Evolutionary conservation across 139 green algal species (phyloP).

Genomic region (Nannochloris sp.): DNA sequence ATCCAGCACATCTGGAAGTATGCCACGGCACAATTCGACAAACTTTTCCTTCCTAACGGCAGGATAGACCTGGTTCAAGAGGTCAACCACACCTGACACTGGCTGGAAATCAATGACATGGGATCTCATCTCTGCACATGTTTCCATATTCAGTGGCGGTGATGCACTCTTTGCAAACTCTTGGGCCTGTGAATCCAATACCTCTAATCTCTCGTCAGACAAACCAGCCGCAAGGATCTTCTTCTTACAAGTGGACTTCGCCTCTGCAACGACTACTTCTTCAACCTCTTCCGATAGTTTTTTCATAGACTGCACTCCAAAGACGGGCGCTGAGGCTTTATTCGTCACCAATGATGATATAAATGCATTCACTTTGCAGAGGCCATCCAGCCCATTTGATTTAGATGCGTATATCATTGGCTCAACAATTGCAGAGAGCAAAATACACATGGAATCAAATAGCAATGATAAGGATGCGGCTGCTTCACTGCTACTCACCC

Average conservation of each 20-base stretch:
- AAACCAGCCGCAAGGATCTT: background rate
- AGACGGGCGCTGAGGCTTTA: constrained; percentile 34
- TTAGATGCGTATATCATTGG: constrained; percentile 59
- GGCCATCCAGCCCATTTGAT: constrained; percentile 54
- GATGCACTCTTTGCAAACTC: too few relatives aligned
- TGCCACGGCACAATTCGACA: background rate
- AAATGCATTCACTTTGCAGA: constrained; percentile 44
- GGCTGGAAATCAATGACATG: background rate
- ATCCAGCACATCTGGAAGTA: background rate
- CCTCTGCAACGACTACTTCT: constrained; percentile 66
- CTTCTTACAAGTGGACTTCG: constrained; percentile 10
- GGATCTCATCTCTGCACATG: too few relatives aligned
- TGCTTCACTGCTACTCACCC: background rate
- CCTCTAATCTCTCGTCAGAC: too few relatives aligned
- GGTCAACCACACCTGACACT: background rate
- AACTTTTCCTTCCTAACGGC: background rate
- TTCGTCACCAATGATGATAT: background rate
- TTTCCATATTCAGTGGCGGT: too few relatives aligned
- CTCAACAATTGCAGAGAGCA: constrained; percentile 83
- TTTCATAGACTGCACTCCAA: constrained; percentile 62
- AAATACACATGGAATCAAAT: constrained; percentile 73
- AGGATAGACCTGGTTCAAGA: background rate
- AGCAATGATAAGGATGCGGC: constrained; percentile 43
- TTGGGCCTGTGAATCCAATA: too few relatives aligned
- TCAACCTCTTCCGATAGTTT: constrained; percentile 83